Conservation (phyloP, 345 rosid species). For the Geranium rotundifolium region DNA sequence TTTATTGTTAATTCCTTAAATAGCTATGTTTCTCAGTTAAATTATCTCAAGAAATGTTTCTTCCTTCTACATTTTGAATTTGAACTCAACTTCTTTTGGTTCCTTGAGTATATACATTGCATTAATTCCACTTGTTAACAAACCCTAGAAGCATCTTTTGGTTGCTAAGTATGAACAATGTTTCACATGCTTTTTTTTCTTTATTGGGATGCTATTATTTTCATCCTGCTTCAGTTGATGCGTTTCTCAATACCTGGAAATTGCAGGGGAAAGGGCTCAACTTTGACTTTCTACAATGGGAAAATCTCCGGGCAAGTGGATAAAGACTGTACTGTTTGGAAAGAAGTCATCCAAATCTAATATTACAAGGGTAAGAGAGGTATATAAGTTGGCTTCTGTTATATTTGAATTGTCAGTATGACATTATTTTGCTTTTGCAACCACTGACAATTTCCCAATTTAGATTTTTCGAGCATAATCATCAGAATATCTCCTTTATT, state of each 20-base stretch:
- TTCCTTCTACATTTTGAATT: too few species aligned
- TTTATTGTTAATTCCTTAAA: too few species aligned
- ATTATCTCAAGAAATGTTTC: not conserved
- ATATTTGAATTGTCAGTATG: not conserved
- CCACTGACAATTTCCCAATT: not conserved
- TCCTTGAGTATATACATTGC: too few species aligned
- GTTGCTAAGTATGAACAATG: not conserved
- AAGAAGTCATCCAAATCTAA: conserved; percentile 67
- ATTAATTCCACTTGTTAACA: too few species aligned
- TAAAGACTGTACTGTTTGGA: conserved; percentile 69
- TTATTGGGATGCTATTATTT: not conserved
- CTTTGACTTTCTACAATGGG: conserved; percentile 39
- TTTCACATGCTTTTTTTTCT: not conserved
- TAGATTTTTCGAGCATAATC: not conserved
- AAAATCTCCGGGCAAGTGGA: conserved; percentile 71
- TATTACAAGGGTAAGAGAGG: conserved; percentile 56
- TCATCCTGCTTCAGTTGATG: not conserved
- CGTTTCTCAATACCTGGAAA: not conserved
- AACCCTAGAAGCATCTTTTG: too few species aligned
- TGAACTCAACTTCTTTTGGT: too few species aligned
- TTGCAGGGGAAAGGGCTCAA: conserved; percentile 16
- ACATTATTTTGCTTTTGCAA: not conserved
- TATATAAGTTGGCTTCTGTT: conserved; percentile 4
- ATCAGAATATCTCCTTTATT: not conserved
- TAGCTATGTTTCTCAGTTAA: not conserved